phyloP scores from a whole-genome alignment of 192 early-diverging fungal species.

The Umbelopsis isabellina region DNA sequence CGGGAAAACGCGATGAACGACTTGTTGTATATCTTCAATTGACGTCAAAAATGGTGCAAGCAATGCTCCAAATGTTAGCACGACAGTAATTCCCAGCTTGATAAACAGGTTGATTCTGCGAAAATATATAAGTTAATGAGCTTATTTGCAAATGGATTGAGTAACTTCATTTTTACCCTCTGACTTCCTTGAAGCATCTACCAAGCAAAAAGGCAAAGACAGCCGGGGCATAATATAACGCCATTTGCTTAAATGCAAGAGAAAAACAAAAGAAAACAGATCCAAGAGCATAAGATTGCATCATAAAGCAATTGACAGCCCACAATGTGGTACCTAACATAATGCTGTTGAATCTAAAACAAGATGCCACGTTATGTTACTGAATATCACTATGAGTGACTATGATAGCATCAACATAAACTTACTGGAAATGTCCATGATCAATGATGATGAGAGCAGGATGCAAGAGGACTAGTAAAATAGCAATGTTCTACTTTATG shows the following conservation, averaged over 20 bases:
- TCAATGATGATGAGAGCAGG: constrained; percentile 93
- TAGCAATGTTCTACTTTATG: constrained; percentile 27
- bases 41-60: constrained; percentile 74
- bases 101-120: constrained; percentile 58
- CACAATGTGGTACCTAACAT: constrained; percentile 94
- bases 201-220: constrained; percentile 91
- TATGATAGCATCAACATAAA: neutral
- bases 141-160: neutral
- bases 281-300: constrained; percentile 67
- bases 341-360: constrained; percentile 81
- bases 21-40: constrained; percentile 68
- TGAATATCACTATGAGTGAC: neutral
- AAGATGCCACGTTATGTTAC: neutral
- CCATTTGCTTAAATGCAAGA: constrained; percentile 96
- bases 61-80: constrained; percentile 67
- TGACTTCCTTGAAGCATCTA: constrained; percentile 55
- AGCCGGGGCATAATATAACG: constrained; percentile 89
- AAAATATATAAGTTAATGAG: neutral
- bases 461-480: constrained; percentile 72
- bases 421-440: constrained; percentile 93
- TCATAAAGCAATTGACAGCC: constrained; percentile 69
- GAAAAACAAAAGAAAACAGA: constrained; percentile 83
- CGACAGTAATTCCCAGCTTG: constrained; percentile 74
- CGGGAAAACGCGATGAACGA: constrained; percentile 87
- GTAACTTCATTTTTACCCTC: constrained; percentile 26